A percentile compares a stretch with the other conserved stretches of the same genome.
Evolutionary conservation across 805 yeast genomes (phyloP).

Genomic region (Clavispora vitiphila): DNA sequence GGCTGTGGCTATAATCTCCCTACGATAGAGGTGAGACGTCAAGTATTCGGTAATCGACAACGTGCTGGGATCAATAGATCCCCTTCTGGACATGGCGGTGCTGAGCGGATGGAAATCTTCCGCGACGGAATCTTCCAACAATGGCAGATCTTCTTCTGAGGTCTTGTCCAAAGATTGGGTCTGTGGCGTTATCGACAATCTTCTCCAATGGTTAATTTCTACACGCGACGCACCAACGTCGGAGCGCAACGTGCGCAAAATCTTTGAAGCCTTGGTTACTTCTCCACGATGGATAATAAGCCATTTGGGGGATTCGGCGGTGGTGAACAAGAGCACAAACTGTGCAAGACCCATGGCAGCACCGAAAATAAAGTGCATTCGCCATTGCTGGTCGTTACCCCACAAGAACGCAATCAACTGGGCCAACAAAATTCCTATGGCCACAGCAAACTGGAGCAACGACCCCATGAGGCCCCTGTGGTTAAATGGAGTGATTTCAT

Average conservation of each 20-base stretch:
- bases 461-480: conserved; percentile 41
- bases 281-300: conserved; percentile 27
- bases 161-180: not conserved
- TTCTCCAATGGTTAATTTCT: conserved; percentile 36
- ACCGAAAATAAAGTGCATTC: conserved; percentile 27
- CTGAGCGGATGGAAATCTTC: conserved; percentile 6
- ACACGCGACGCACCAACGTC: conserved; percentile 23
- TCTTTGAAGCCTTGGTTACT: conserved; percentile 21
- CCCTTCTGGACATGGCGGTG: conserved; percentile 17
- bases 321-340: conserved; percentile 28
- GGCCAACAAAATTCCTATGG: conserved; percentile 32
- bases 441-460: conserved; percentile 34
- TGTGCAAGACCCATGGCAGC: conserved; percentile 22
- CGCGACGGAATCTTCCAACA: conserved; percentile 1
- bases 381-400: conserved; percentile 36
- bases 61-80: conserved; percentile 27
- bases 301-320: conserved; percentile 41
- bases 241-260: conserved; percentile 27
- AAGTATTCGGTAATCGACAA: conserved; percentile 20
- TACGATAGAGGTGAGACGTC: conserved; percentile 14
- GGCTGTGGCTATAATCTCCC: conserved; percentile 26
- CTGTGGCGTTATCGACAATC: conserved; percentile 16
- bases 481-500: conserved; percentile 35
- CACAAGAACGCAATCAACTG: conserved; percentile 29
- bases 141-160: conserved; percentile 5